Conservation (phyloP, 768 basidiomycete genomes). For the Russula brevipes region DNA sequence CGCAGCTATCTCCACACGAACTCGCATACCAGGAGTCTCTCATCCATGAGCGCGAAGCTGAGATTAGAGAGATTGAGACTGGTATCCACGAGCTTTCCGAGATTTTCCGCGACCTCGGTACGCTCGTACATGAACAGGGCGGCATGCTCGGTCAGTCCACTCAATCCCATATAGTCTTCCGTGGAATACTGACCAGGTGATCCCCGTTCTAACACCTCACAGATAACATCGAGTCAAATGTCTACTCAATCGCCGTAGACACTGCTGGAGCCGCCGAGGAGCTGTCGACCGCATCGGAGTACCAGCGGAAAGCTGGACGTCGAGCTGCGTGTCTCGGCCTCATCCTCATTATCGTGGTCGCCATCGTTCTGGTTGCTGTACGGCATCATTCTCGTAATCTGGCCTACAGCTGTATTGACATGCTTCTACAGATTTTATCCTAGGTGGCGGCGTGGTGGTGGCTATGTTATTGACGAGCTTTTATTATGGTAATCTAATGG, state of each 20-base stretch:
- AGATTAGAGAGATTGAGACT: slow-evolving; percentile 93
- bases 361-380: slow-evolving; percentile 89
- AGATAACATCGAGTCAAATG: slow-evolving; percentile 96
- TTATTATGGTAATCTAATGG: slow-evolving; percentile 20
- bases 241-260: slow-evolving; percentile 79
- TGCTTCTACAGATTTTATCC: slow-evolving; percentile 1
- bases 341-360: slow-evolving; percentile 77
- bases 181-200: not conserved
- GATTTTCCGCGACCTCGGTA: slow-evolving; percentile 95
- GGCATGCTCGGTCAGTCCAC: slow-evolving; percentile 79
- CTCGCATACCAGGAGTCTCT: slow-evolving; percentile 94
- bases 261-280: slow-evolving; percentile 82
- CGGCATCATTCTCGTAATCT: slow-evolving; percentile 31
- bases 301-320: slow-evolving; percentile 90
- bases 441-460: slow-evolving; percentile 5
- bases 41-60: slow-evolving; percentile 88
- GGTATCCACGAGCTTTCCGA: slow-evolving; percentile 95
- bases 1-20: slow-evolving; percentile 81
- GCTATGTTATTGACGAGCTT: not conserved
- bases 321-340: slow-evolving; percentile 88
- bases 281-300: slow-evolving; percentile 81
- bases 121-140: slow-evolving; percentile 91
- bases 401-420: not conserved
- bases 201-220: not conserved
- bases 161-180: too few species aligned